A percentile compares a stretch with the other conserved stretches of the same genome.
Evolutionary conservation across 1,284 basidiomycete genomes (phyloP).

Genomic region (Cerioporus squamosus): DNA sequence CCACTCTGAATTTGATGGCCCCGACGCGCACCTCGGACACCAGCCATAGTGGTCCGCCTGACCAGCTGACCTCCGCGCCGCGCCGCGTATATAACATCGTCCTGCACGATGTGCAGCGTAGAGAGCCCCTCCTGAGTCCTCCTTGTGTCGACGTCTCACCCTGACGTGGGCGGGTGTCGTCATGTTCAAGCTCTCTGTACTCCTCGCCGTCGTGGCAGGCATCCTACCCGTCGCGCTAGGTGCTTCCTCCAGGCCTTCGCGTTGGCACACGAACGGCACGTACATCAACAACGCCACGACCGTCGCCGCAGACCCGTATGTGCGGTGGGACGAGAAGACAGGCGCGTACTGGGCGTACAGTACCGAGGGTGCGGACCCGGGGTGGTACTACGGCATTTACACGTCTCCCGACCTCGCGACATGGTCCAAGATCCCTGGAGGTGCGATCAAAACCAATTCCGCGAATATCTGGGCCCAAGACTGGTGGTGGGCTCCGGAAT

Average conservation of each 20-base stretch:
- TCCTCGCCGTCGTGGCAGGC: neutral
- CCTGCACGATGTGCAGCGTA: neutral
- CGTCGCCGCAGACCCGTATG: slow-evolving; percentile 10
- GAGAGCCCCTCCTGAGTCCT: neutral
- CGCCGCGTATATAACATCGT: neutral
- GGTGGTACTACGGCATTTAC: slow-evolving; percentile 10
- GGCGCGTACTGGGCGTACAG: slow-evolving; percentile 14
- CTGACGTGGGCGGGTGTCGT: too few relatives aligned
- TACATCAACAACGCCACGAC: slow-evolving; percentile 11
- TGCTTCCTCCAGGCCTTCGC: neutral
- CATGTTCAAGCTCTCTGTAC: neutral
- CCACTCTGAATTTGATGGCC: too few relatives aligned
- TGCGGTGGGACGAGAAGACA: slow-evolving; percentile 4
- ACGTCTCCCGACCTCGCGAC: slow-evolving; percentile 13
- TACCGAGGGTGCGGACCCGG: slow-evolving; percentile 9
- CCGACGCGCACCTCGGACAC: neutral
- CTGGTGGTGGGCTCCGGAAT: slow-evolving; percentile 14
- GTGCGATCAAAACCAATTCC: slow-evolving; percentile 9
- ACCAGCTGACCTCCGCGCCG: neutral
- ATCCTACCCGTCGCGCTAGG: neutral
- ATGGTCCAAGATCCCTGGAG: slow-evolving; percentile 8
- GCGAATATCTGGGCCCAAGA: slow-evolving; percentile 9
- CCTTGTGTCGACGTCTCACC: neutral
- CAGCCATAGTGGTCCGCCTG: neutral
- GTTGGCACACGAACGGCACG: slow-evolving; percentile 6